Percentiles rank a stretch among this genome's conserved stretches.
Conservation (phyloP, 768 basidiomycete species). For the Trametes coccinea region DNA sequence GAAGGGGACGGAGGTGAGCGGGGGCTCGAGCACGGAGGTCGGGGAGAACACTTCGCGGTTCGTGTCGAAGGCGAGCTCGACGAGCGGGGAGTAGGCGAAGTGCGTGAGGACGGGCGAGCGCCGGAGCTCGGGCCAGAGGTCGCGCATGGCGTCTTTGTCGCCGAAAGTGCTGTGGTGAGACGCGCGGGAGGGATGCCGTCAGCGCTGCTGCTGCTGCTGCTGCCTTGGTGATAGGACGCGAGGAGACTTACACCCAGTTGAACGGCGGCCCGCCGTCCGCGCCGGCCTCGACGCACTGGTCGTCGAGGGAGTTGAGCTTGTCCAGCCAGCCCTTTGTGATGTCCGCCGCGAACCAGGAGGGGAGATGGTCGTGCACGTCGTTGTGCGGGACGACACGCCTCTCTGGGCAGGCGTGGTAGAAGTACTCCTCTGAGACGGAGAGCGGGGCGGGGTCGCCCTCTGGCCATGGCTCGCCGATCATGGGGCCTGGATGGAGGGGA, state of each 20-base stretch:
- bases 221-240: neutral
- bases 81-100: constrained; percentile 28
- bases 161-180: constrained; percentile 12
- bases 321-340: constrained; percentile 45
- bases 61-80: constrained; percentile 25
- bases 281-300: constrained; percentile 41
- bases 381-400: constrained; percentile 30
- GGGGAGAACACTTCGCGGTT: constrained; percentile 25
- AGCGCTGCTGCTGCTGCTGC: no score
- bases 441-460: constrained; percentile 33
- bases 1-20: constrained; percentile 12
- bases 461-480: constrained; percentile 43
- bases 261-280: constrained; percentile 31
- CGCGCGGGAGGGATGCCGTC: no score
- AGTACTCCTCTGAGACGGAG: constrained; percentile 41
- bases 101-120: constrained; percentile 24
- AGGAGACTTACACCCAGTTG: constrained; percentile 35
- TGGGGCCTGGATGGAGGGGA: constrained; percentile 35
- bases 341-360: constrained; percentile 29
- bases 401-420: constrained; percentile 40
- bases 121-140: constrained; percentile 16
- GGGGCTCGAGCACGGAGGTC: constrained; percentile 4
- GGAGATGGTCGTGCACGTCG: constrained; percentile 31
- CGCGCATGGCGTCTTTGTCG: constrained; percentile 15
- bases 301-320: constrained; percentile 35